Base-by-base conservation (phyloP, 2,329 filamentous ascomycete genomes). In the Fusarium sterilihyphosum region DNA sequence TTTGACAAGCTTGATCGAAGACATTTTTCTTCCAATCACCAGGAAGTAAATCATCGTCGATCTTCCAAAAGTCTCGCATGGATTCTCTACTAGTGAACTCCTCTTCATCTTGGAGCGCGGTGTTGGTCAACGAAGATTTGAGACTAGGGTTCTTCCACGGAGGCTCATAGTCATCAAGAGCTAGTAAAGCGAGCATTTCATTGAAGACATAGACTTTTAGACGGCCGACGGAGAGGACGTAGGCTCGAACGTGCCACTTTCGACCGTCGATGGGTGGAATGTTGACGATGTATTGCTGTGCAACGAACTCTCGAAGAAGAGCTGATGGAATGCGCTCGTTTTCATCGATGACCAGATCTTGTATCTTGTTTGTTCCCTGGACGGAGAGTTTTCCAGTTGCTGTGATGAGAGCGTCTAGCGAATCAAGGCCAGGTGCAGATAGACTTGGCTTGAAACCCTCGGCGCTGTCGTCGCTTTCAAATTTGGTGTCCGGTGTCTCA, bases 221-320 rank as follows among this genome's bases (percentile, higher is more conserved):
- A 5, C 83, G 82, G 0, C 83, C 82, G 14, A 84, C 74, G 3
- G 80, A 76, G 7, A 84, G 75, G 2, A 81, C 81, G 46, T 84
- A 84, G 2, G 82, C 80, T 26, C 83, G 72, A 2, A 79, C 79
- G 26, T 84, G 82, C 82, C 83, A 84, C 44, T 84, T 84, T 5
- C 81, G 76, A 4, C 73, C 73, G 1, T 82, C 79, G 5, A 84
- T 44, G 0, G 78, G 77, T 1, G 80, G 78, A 2, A 84, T 76
- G 1, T 78, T 73, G 12, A 79, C 74, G n/a, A 84, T 80, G 74
- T 84, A 84, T 13, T 75, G 75, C 65, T 84, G 82, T 2, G 82
- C 83, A 8, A 84, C 83, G 18, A 84, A 84, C 18, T 81, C 78
- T 31, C 82, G 80, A 65, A 84, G 80, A 37, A 83, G 77, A 2